phyloP scores from a whole-genome alignment of 768 basidiomycete genomes.

The Naganishia friedmannii region DNA sequence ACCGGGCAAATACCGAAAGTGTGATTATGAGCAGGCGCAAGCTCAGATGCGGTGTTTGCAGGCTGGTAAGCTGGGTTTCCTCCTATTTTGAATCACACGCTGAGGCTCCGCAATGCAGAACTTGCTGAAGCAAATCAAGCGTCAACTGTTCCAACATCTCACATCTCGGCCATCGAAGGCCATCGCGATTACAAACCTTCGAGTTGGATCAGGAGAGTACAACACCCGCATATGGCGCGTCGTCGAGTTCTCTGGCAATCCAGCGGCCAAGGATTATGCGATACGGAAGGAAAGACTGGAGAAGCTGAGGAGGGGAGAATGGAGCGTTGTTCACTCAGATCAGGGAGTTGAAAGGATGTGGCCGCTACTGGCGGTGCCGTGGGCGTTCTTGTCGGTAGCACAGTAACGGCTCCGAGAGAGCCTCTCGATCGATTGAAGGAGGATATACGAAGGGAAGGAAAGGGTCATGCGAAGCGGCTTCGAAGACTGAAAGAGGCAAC shows the following conservation, averaged over 20 bases:
- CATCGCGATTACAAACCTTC: conserved; percentile 40
- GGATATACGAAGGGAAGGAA: conserved; percentile 69
- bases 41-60: conserved; percentile 20
- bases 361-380: not conserved
- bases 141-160: not conserved
- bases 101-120: not conserved
- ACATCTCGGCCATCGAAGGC: conserved; percentile 27
- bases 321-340: conserved; percentile 70
- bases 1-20: conserved; percentile 14
- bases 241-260: conserved; percentile 65
- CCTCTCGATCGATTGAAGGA: conserved; percentile 70
- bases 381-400: not conserved
- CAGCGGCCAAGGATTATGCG: conserved; percentile 77
- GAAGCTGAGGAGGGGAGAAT: conserved; percentile 75
- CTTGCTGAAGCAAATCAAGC: conserved; percentile 6
- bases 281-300: conserved; percentile 72
- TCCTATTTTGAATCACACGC: not conserved
- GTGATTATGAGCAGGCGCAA: conserved; percentile 20
- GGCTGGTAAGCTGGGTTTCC: not conserved
- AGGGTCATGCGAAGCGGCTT: conserved; percentile 73
- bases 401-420: conserved; percentile 67
- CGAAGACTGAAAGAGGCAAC: conserved; percentile 73
- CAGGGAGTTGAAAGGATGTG: conserved; percentile 59
- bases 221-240: conserved; percentile 44
- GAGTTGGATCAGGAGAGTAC: conserved; percentile 49